These are phyloP conservation scores for Metschnikowia similis DNA, from an alignment of 805 yeast species.

Conservation along the genomic window DNA sequence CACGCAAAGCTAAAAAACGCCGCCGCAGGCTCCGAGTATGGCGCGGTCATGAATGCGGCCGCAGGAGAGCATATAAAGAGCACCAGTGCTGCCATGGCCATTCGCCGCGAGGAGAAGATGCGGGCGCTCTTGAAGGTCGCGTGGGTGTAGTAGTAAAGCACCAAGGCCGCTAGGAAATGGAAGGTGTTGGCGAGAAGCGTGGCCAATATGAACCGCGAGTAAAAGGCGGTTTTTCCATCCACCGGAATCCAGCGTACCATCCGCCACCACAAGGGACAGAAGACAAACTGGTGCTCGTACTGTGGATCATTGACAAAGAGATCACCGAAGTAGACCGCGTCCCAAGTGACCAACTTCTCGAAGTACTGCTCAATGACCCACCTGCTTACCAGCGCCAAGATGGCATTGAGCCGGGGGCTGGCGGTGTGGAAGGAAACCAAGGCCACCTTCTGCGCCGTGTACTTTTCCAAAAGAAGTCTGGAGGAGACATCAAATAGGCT, in stretches of 20 bases:
- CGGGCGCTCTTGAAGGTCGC: constrained; percentile 17
- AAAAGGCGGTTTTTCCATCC: constrained; percentile 5
- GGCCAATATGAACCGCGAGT: constrained; percentile 20
- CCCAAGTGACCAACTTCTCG: constrained; percentile 73
- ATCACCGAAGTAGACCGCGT: constrained; percentile 69
- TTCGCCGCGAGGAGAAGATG: constrained; percentile 15
- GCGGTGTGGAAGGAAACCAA: constrained; percentile 10
- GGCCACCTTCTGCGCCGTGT: constrained; percentile 8
- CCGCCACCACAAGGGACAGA: constrained; percentile 73
- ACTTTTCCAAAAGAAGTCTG: constrained; percentile 26
- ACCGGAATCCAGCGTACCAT: constrained; percentile 29
- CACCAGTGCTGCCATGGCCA: constrained; percentile 24
- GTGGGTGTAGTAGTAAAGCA: constrained; percentile 48
- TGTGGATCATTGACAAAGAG: constrained; percentile 45
- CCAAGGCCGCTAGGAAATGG: constrained; percentile 47
- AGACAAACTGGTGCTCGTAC: constrained; percentile 92
- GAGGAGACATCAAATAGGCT: constrained; percentile 49
- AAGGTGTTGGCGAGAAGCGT: constrained; percentile 47
- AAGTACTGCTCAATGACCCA: constrained; percentile 23
- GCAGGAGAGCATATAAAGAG: constrained; percentile 67
- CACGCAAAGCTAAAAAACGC: constrained; percentile 59
- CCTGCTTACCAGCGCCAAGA: not conserved
- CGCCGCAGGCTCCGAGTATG: constrained; percentile 74
- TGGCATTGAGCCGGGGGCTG: not conserved
- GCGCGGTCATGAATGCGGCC: constrained; percentile 69